Base-by-base conservation (phyloP, 106 monocot genomes). In the Platanthera guangdongensis region DNA sequence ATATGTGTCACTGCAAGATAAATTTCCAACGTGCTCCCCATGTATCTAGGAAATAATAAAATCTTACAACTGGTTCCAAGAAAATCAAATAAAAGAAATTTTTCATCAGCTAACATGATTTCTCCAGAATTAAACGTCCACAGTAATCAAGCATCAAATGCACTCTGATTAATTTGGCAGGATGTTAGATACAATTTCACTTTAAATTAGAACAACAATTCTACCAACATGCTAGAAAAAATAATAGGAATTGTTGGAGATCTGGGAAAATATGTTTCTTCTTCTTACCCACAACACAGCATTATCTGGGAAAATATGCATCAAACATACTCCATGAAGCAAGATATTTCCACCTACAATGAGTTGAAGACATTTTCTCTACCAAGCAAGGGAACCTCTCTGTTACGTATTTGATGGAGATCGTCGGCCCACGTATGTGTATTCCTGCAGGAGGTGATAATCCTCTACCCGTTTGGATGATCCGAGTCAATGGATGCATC, bases 1-100 rank as follows among this genome's bases (percentile, higher is more conserved):
- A 85, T 72, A 21, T 72, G 19, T 22, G 51, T 72, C 22, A 72
- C 16, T 9, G 51, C 22, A 72, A 72, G 7, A 72, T 51, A 72
- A 51, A 51, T 15, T 72, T 51, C 72, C 21, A 72, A 72, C n/a
- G 7, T 25, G 7, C 8, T 39, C 49, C 22, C 18, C 49, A 51
- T 51, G 21, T 50, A 50, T 48, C 70, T 70, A 70, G 16, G 70
- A 70, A 48, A 70, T 65, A 65, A 30, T 32, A 65, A 65, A 65
- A 30, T 65, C 32, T 65, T 30, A 65, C 65, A 10, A 25, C 32
- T 11, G 6, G 32, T 65, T 65, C 65, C 32, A 30, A 65, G 7
- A 65, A 4, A 32, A 65, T 10, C 32, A 65, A 65, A 30, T 10
- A 25, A 65, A 65, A 30, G 65, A 65, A 9, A 10, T 30, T 9